Evolutionary conservation across 257 asterid genomes (phyloP).

Genomic region (Thymus mandschuricus): DNA sequence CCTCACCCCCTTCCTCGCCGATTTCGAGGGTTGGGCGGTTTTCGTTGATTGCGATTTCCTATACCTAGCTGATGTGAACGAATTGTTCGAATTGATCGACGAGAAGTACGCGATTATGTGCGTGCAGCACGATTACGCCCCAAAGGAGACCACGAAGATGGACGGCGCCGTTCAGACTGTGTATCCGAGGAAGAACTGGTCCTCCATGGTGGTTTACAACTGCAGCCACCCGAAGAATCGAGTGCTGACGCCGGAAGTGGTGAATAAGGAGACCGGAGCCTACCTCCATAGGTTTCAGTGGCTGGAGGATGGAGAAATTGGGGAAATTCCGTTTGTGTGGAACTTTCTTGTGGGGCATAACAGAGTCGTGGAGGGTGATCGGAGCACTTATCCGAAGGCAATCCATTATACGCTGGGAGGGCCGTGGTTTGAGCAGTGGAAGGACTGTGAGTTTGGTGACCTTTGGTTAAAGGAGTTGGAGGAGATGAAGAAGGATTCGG

Average conservation of each 20-base stretch:
- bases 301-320: constrained; percentile 76
- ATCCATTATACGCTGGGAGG: constrained; percentile 93
- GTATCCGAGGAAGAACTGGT: constrained; percentile 94
- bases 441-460: constrained; percentile 84
- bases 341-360: constrained; percentile 86
- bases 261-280: constrained; percentile 78
- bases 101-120: constrained; percentile 83
- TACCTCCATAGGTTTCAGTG: constrained; percentile 85
- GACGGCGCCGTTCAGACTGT: constrained; percentile 85
- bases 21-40: constrained; percentile 79
- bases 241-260: constrained; percentile 67
- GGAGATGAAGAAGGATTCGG: constrained; percentile 47
- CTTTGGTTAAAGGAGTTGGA: constrained; percentile 82
- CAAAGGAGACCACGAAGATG: constrained; percentile 85
- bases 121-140: constrained; percentile 80
- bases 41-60: constrained; percentile 86
- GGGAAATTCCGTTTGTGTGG: constrained; percentile 85
- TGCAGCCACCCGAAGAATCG: constrained; percentile 73
- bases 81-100: constrained; percentile 52
- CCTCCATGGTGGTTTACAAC: constrained; percentile 88
- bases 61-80: constrained; percentile 65
- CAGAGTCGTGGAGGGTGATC: constrained; percentile 63
- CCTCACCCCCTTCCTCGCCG: constrained; percentile 62
- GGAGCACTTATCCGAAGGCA: constrained; percentile 59
- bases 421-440: constrained; percentile 96